Evolutionary conservation across 352 stramenopile species (phyloP).

Genomic region (Elongisporangium undulatum): DNA sequence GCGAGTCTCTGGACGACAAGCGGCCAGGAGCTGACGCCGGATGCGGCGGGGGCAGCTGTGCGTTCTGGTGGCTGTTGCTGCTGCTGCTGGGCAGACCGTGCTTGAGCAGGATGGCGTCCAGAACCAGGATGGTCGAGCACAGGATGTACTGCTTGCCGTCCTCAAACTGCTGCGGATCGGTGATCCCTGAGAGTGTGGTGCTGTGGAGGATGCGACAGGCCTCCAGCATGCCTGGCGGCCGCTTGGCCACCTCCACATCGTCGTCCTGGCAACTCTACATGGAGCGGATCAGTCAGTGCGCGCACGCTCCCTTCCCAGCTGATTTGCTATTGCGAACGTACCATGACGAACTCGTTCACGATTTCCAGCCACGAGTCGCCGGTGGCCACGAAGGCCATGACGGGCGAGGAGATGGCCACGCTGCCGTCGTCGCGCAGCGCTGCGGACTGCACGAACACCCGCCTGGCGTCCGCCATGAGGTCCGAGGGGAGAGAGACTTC

Average conservation of each 20-base stretch:
- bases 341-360: slow-evolving; percentile 84
- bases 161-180: slow-evolving; percentile 31
- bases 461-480: slow-evolving; percentile 42
- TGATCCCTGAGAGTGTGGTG: slow-evolving; percentile 34
- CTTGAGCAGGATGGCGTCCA: slow-evolving; percentile 35
- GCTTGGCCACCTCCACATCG: slow-evolving; percentile 61
- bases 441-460: slow-evolving; percentile 71
- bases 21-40: slow-evolving; percentile 12
- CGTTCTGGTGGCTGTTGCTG: slow-evolving; percentile 18
- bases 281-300: slow-evolving; percentile 1
- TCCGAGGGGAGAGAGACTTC: background rate
- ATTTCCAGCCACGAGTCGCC: slow-evolving; percentile 53
- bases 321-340: slow-evolving; percentile 11
- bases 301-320: background rate
- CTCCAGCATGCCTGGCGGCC: slow-evolving; percentile 47
- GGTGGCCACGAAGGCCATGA: slow-evolving; percentile 62
- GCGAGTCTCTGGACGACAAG: slow-evolving; percentile 9
- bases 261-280: slow-evolving; percentile 69
- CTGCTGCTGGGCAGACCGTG: slow-evolving; percentile 31
- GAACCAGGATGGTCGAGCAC: slow-evolving; percentile 34
- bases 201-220: slow-evolving; percentile 55
- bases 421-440: slow-evolving; percentile 17
- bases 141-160: slow-evolving; percentile 78
- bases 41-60: slow-evolving; percentile 8
- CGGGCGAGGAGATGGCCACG: slow-evolving; percentile 28